These are phyloP conservation scores for Megacollybia marginata DNA, from an alignment of 768 basidiomycete genomes.

Conservation along the genomic window DNA sequence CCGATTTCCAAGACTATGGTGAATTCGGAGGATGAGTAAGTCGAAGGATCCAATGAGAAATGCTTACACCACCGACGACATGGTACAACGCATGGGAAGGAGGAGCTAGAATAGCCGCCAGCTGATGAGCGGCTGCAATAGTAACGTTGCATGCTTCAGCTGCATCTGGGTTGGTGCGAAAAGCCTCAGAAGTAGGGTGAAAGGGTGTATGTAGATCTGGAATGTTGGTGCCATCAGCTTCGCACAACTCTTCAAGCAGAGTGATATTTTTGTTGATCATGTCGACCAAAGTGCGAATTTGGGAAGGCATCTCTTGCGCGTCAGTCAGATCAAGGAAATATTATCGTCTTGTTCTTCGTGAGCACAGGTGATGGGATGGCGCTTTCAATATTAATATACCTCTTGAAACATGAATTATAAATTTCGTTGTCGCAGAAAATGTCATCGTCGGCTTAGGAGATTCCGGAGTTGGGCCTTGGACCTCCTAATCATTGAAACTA, in stretches of 20 bases:
- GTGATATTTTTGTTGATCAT: constrained; percentile 4
- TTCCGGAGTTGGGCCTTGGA: too few relatives aligned
- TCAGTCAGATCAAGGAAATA: too few relatives aligned
- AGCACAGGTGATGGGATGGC: too few relatives aligned
- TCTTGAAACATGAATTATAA: too few relatives aligned
- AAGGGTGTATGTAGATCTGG: constrained; percentile 21
- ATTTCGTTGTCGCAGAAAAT: too few relatives aligned
- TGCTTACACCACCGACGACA: neutral
- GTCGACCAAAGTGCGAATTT: neutral
- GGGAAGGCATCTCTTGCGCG: neutral
- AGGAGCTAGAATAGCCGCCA: constrained; percentile 20
- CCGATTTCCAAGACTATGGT: neutral
- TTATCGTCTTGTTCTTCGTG: too few relatives aligned
- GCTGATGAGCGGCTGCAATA: constrained; percentile 25
- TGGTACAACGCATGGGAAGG: constrained; percentile 8
- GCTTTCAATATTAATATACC: too few relatives aligned
- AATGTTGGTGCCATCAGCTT: constrained; percentile 8
- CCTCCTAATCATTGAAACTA: too few relatives aligned
- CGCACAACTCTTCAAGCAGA: constrained; percentile 16
- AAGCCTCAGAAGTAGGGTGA: constrained; percentile 18
- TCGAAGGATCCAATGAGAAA: too few relatives aligned
- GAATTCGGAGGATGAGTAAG: too few relatives aligned
- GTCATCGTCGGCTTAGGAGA: too few relatives aligned
- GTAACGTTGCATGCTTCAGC: constrained; percentile 21
- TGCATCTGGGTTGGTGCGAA: constrained; percentile 19